Evolutionary conservation across 1,139 yeast species (phyloP).

Genomic region (Trichomonascaceae sp.): DNA sequence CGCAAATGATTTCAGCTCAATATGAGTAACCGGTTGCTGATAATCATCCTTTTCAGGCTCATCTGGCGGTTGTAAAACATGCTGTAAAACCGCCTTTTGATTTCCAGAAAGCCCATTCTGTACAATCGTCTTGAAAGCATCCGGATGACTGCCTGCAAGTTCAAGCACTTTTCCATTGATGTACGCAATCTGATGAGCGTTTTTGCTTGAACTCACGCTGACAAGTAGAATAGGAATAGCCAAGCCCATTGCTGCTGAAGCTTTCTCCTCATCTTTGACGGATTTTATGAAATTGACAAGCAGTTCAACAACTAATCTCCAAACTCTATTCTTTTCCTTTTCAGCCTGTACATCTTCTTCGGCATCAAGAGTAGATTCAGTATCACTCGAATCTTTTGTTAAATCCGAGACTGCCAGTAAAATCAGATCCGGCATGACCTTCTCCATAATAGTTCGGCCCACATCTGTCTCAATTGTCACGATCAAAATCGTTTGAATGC

Average conservation of each 20-base stretch:
- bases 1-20: constrained; percentile 28
- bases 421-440: constrained; percentile 39
- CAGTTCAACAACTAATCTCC: constrained; percentile 48
- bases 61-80: constrained; percentile 18
- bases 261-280: constrained; percentile 29
- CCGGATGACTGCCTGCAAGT: constrained; percentile 45
- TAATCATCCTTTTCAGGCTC: constrained; percentile 11
- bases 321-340: constrained; percentile 9
- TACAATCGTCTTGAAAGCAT: constrained; percentile 50
- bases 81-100: constrained; percentile 24
- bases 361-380: constrained; percentile 10
- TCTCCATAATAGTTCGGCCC: constrained; percentile 28
- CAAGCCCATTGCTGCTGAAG: constrained; percentile 37
- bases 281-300: constrained; percentile 44
- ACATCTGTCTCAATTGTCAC: constrained; percentile 31
- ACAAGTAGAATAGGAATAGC: constrained; percentile 46
- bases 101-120: constrained; percentile 24
- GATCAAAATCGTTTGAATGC: constrained; percentile 51
- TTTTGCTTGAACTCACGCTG: constrained; percentile 13
- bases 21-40: constrained; percentile 21
- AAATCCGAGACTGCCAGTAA: constrained; percentile 24
- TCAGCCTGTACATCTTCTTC: constrained; percentile 15
- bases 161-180: constrained; percentile 47
- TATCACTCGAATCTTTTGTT: constrained; percentile 9
- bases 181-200: constrained; percentile 34